Evolutionary conservation across 176 grass and related monocot genomes (phyloP).

Genomic region (Triticum urartu): DNA sequence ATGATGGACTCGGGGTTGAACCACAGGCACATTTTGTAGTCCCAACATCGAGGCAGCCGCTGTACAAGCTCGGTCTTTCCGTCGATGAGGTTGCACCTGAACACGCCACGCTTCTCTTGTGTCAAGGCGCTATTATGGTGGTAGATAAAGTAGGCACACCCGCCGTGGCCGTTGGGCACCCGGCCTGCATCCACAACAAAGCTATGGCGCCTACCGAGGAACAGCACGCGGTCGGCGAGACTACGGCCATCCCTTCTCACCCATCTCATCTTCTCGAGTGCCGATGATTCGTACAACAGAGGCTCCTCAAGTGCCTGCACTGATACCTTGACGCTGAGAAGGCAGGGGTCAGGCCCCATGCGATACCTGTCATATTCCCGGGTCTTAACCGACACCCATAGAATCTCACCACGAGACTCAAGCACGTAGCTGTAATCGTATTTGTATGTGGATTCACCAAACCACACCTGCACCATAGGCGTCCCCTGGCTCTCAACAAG

Average conservation of each 20-base stretch:
- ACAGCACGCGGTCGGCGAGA: background rate
- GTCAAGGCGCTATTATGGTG: background rate
- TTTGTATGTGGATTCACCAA: background rate
- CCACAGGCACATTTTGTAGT: background rate
- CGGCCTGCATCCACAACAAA: background rate
- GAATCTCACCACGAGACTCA: background rate
- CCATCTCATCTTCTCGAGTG: background rate
- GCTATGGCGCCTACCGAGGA: background rate
- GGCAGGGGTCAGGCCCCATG: rapidly evolving
- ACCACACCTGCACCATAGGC: background rate
- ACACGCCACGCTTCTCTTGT: background rate
- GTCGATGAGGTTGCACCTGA: background rate
- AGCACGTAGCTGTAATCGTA: background rate
- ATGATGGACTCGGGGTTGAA: background rate
- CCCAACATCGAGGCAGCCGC: background rate
- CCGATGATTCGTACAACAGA: background rate
- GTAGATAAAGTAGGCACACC: background rate
- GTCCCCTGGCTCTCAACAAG: background rate
- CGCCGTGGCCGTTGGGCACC: background rate
- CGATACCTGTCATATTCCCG: background rate
- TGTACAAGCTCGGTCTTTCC: background rate
- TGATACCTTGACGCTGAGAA: background rate
- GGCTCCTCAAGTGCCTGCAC: background rate
- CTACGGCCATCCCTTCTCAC: background rate
- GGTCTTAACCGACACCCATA: background rate